Conservation (phyloP, 1,284 basidiomycete species). For the Ustilago hordei region DNA sequence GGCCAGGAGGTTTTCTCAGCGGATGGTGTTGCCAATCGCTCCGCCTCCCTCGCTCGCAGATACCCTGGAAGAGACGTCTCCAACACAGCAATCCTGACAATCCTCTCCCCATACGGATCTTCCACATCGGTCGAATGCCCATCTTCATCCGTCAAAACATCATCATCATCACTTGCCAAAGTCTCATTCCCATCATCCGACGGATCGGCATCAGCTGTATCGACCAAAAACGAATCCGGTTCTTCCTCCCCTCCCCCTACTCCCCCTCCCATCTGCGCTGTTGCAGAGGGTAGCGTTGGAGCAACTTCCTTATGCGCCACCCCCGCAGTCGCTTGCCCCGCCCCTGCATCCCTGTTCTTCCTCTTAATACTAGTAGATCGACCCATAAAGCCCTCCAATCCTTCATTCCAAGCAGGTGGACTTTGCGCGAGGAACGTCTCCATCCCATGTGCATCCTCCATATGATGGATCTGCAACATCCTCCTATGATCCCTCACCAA, state of each 20-base stretch:
- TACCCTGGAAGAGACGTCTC: constrained; percentile 57
- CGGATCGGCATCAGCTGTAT: constrained; percentile 50
- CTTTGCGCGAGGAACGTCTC: constrained; percentile 72
- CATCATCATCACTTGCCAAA: constrained; percentile 57
- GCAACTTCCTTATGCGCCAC: constrained; percentile 22
- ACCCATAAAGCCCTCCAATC: constrained; percentile 66
- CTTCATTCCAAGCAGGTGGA: constrained; percentile 73
- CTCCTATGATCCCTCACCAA: constrained; percentile 88
- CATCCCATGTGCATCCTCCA: constrained; percentile 69
- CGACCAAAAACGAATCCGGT: constrained; percentile 31
- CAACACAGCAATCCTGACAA: constrained; percentile 53
- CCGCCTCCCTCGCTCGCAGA: constrained; percentile 39
- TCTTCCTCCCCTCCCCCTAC: constrained; percentile 30
- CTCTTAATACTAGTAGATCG: constrained; percentile 56
- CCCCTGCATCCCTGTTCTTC: constrained; percentile 27
- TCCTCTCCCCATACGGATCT: constrained; percentile 41
- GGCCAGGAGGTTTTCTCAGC: constrained; percentile 49
- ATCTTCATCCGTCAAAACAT: constrained; percentile 56
- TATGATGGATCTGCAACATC: constrained; percentile 77
- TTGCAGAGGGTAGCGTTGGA: constrained; percentile 20
- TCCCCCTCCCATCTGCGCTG: constrained; percentile 12
- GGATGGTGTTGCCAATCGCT: constrained; percentile 37
- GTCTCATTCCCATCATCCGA: constrained; percentile 59
- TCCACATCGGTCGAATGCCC: constrained; percentile 49
- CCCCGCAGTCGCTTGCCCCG: neutral